Evolutionary conservation across 805 yeast species (phyloP).

Genomic region (Teunomyces stri): DNA sequence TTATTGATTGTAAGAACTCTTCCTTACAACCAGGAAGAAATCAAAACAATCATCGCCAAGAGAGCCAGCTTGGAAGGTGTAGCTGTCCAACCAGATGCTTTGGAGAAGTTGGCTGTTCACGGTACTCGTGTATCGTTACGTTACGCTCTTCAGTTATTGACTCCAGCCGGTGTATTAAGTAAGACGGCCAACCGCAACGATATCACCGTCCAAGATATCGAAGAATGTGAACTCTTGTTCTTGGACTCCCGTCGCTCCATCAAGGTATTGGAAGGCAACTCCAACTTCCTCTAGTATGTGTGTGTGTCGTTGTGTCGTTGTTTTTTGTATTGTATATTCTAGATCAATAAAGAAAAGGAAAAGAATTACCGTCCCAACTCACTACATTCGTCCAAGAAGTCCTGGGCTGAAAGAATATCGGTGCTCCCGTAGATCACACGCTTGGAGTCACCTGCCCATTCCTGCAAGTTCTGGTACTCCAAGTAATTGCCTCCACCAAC

Average conservation of each 20-base stretch:
- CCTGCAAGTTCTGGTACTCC: slow-evolving; percentile 92
- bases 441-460: slow-evolving; percentile 57
- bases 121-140: slow-evolving; percentile 82
- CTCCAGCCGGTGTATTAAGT: slow-evolving; percentile 87
- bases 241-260: slow-evolving; percentile 84
- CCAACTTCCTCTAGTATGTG: slow-evolving; percentile 34
- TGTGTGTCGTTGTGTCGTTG: slow-evolving; percentile 4
- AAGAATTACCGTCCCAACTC: slow-evolving; percentile 39
- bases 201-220: slow-evolving; percentile 67
- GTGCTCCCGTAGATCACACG: slow-evolving; percentile 84
- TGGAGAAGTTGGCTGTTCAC: slow-evolving; percentile 67
- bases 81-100: slow-evolving; percentile 63
- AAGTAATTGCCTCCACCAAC: slow-evolving; percentile 96
- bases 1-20: slow-evolving; percentile 87
- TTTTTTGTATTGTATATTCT: slow-evolving; percentile 13
- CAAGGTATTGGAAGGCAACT: slow-evolving; percentile 54
- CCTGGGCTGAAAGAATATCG: slow-evolving; percentile 64
- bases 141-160: slow-evolving; percentile 84
- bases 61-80: slow-evolving; percentile 78
- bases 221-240: slow-evolving; percentile 79
- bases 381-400: slow-evolving; percentile 66
- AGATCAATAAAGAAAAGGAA: neutral
- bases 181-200: slow-evolving; percentile 69
- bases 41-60: slow-evolving; percentile 75
- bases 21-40: slow-evolving; percentile 83